Evolutionary conservation across 2,329 filamentous ascomycete species (phyloP), one percentile per base, ranked within the genome.

Genomic region (Parascedosporium putredinis): DNA sequence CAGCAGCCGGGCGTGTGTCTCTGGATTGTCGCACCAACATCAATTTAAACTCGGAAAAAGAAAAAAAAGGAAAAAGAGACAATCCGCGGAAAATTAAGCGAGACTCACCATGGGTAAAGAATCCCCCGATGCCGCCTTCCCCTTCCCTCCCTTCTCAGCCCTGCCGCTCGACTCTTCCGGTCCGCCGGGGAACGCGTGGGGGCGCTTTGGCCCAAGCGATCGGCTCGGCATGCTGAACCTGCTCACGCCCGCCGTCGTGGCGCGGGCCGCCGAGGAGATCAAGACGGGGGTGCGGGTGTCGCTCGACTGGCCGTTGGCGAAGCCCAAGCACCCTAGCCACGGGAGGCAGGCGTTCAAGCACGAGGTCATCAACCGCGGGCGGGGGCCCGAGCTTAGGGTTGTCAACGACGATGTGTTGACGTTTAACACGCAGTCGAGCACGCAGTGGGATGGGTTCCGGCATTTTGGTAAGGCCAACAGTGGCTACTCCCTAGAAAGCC

Each of bases 371-470:
- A 47, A 50, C 23, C 25, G 40, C 20, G 14, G 14, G 8, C 25
- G 24, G 5, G 46, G 46, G 8, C 31, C 29, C 12, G 43, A 8
- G 14, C 31, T 45, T 22, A 27, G 49, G 31, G 43, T 29, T 9
- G 47, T 50, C 14, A 45, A 50, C 22, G 49, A 50, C 33, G 49
- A 50, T 24, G 31, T 34, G 12, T 43, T 50, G 22, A 20, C 10
- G 6, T 46, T 50, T 10, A 50, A 50, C 27, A 47, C 43, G 14
- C 49, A 50, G 43, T 9, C 43, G 4, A 42, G 49, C 14, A 50
- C 29, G 10, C 49, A 50, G 24, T 50, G 49, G 49, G 49, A 50
- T 46, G 49, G 49, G n/a, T 47, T 50, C 40, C 47, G 47, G 2
- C 47, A 50, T 36, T 50, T 34, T 12, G 47, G 36, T 40, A 40